Evolutionary conservation across 2,329 filamentous ascomycete species (phyloP), one percentile per base, ranked within the genome.

Genomic region (Trichoderma gracile): DNA sequence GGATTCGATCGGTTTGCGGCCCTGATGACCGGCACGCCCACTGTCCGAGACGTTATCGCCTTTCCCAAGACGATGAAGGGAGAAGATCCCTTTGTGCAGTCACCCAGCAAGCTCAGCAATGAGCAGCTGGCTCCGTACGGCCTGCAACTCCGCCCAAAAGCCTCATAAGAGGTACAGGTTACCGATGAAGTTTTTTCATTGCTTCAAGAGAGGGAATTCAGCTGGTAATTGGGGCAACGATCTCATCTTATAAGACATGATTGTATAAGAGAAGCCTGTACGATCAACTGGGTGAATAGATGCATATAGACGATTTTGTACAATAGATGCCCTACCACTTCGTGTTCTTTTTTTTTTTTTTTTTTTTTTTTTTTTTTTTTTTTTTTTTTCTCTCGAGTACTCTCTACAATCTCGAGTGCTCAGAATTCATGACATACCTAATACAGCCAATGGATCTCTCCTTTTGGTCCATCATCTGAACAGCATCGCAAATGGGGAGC

Each of bases 41-140:
- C 89, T 1, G 89, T 99, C 3, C 82, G 91, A 66, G 94, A 99
- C 78, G 94, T 99, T 1, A 97, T 99, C 76, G 93, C 93, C 0
- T 99, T 99, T 73, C 96, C 95, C 0, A 99, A 99, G 81, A 93
- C 87, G 67, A 93, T 92, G 67, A 93, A 88, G 74, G 93, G 95
- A 0, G 91, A 96, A 73, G 95, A 99, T 78, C 77, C 87, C 64
- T 85, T 96, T 76, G 92, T 96, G 3, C 87, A 86, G 70, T 91
- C 91, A 67, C 95, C 95, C 0, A 88, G 88, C 57, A 76, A 75
- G 67, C 81, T 96, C 68, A 90, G 84, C 0, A 78, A 85, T 65
- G 84, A 85, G 56, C 79, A 84, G 68, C 74, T 84, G 60, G 73
- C 70, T 58, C 80, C 79, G 0, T 85, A 85, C 67, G 80, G 83